Conservation (phyloP, 345 rosid genomes). For the Viola odorata region DNA sequence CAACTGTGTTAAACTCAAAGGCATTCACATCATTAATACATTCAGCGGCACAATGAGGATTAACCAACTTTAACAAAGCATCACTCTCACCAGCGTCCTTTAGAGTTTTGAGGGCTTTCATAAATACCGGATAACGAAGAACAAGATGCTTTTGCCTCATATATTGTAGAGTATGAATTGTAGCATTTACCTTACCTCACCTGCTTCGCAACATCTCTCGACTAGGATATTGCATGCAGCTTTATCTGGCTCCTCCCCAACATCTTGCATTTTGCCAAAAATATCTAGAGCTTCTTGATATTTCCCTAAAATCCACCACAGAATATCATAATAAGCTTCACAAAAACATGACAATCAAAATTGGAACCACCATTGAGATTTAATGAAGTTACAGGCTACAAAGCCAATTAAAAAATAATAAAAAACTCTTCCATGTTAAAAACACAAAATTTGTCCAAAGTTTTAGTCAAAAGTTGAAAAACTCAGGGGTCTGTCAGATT, state of each 20-base stretch:
- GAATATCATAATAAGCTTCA: neutral
- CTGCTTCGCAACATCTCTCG: conserved; percentile 54
- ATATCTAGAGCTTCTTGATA: conserved; percentile 59
- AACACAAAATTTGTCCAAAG: too few species aligned
- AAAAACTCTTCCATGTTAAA: neutral
- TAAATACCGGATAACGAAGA: conserved; percentile 64
- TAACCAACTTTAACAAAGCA: conserved; percentile 53
- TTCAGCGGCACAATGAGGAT: conserved; percentile 55
- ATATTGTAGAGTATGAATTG: conserved; percentile 37
- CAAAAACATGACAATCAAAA: conserved; percentile 5
- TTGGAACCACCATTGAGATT: too few species aligned
- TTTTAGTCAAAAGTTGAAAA: too few species aligned
- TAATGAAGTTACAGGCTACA: too few species aligned
- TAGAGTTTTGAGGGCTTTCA: conserved; percentile 47
- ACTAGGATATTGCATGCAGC: conserved; percentile 84
- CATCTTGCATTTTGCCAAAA: conserved; percentile 74
- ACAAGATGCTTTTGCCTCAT: conserved; percentile 56
- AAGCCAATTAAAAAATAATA: neutral
- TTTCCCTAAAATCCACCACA: conserved; percentile 48
- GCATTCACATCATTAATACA: conserved; percentile 14
- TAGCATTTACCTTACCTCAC: conserved; percentile 38
- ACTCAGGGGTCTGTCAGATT: too few species aligned
- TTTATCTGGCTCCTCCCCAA: conserved; percentile 77
- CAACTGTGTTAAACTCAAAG: conserved; percentile 7
- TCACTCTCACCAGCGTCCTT: conserved; percentile 44